These are phyloP conservation scores for Nelumbo lutea DNA, from an alignment of 164 flowering plant species.

Conservation along the genomic window DNA sequence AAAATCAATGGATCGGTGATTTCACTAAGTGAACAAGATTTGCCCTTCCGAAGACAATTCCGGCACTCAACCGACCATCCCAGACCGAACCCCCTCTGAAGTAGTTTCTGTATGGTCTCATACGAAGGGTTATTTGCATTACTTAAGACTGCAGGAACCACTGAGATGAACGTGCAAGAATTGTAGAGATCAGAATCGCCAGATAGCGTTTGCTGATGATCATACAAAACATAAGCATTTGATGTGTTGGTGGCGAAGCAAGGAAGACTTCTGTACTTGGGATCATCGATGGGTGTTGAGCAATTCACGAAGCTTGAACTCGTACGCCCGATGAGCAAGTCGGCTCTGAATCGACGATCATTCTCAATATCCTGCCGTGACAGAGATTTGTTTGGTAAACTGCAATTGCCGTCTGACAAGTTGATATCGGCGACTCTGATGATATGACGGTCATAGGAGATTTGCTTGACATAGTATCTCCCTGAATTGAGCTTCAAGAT, in stretches of 20 bases:
- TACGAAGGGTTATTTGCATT: not conserved
- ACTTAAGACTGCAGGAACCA: not conserved
- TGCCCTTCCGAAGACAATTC: not conserved
- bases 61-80: not conserved
- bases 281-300: not conserved
- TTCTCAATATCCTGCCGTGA: not conserved
- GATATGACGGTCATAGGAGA: not conserved
- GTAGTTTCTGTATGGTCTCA: not conserved
- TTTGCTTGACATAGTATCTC: conserved; percentile 1
- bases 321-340: not conserved
- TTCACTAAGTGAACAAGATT: not conserved
- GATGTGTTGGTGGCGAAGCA: not conserved
- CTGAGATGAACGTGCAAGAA: not conserved
- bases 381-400: not conserved
- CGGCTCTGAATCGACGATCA: not conserved
- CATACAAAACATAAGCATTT: conserved; percentile 1
- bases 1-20: too few relatives aligned
- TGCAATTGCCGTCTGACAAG: not conserved
- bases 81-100: not conserved
- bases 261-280: not conserved
- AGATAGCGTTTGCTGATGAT: too few relatives aligned
- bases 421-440: not conserved
- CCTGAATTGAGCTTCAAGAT: not conserved
- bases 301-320: conserved; percentile 1
- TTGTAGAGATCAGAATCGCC: not conserved